Percentiles rank a stretch among this genome's conserved stretches.
These are phyloP conservation scores for Eucalyptus coolabah DNA, from an alignment of 345 rosid species.

Conservation along the genomic window DNA sequence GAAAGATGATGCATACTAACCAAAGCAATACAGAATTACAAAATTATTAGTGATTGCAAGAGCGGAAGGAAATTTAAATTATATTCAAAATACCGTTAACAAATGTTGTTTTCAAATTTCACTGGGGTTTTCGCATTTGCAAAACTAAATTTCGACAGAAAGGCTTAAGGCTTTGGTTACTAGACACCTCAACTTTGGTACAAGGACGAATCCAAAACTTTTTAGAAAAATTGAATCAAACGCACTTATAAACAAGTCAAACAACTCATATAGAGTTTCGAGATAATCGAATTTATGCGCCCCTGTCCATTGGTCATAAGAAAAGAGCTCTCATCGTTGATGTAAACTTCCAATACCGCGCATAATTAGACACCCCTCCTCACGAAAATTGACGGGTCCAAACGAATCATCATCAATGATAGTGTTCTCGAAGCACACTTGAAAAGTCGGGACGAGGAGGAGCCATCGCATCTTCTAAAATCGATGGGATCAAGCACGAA, in stretches of 20 bases:
- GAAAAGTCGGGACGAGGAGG: background rate
- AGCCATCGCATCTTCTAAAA: background rate
- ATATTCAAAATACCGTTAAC: background rate
- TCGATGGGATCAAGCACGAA: background rate
- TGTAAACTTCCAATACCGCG: background rate
- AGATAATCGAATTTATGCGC: background rate
- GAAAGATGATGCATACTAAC: background rate
- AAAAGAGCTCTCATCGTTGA: background rate
- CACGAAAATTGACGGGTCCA: background rate
- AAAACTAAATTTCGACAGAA: too few species aligned
- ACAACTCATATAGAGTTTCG: background rate
- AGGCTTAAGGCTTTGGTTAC: too few species aligned
- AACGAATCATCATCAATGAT: background rate
- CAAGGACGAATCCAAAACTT: accelerated
- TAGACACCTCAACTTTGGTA: background rate
- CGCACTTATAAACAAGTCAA: accelerated
- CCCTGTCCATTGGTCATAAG: background rate
- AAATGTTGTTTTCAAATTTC: background rate
- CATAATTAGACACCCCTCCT: background rate
- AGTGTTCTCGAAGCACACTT: background rate
- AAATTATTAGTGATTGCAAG: background rate
- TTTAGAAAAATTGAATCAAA: background rate
- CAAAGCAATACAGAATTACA: accelerated
- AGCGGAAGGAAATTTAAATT: background rate
- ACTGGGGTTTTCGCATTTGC: background rate